These are phyloP conservation scores for Stachybotrys elegans DNA, from an alignment of 2,329 filamentous ascomycete genomes.

Conservation along the genomic window DNA sequence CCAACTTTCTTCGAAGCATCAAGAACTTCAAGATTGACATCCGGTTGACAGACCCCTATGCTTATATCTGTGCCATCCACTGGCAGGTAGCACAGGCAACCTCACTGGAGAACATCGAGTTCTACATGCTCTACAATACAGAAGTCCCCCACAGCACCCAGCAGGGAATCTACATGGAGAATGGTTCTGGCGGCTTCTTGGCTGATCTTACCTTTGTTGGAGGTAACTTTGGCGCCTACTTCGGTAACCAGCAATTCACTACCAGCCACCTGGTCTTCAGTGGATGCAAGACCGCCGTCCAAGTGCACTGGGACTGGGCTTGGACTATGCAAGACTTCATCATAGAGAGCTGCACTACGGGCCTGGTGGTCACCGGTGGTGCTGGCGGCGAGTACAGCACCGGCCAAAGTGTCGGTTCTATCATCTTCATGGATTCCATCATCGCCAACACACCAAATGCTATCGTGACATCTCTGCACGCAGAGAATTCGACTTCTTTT, in stretches of 20 bases:
- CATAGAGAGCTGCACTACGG: conserved; percentile 10
- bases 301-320: conserved; percentile 69
- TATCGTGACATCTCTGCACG: conserved; percentile 14
- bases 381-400: neutral
- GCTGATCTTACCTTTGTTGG: conserved; percentile 60
- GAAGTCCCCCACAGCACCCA: too few relatives aligned
- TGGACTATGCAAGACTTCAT: conserved; percentile 43
- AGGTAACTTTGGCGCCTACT: conserved; percentile 40
- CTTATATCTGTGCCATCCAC: conserved; percentile 42
- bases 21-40: conserved; percentile 49
- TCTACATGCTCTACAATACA: too few relatives aligned
- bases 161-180: conserved; percentile 18
- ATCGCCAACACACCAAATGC: neutral
- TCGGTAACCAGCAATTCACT: conserved; percentile 62
- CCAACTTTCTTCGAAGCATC: conserved; percentile 61
- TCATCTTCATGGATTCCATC: neutral
- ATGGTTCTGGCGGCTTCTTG: conserved; percentile 33
- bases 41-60: conserved; percentile 37
- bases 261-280: conserved; percentile 62
- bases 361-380: conserved; percentile 6
- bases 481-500: conserved; percentile 50
- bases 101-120: conserved; percentile 42
- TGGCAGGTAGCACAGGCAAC: conserved; percentile 58
- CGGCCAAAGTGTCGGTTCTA: neutral
- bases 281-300: conserved; percentile 58